These are phyloP conservation scores for Yamadazyma friedrichii DNA, from an alignment of 1,139 yeast genomes.

Conservation along the genomic window DNA sequence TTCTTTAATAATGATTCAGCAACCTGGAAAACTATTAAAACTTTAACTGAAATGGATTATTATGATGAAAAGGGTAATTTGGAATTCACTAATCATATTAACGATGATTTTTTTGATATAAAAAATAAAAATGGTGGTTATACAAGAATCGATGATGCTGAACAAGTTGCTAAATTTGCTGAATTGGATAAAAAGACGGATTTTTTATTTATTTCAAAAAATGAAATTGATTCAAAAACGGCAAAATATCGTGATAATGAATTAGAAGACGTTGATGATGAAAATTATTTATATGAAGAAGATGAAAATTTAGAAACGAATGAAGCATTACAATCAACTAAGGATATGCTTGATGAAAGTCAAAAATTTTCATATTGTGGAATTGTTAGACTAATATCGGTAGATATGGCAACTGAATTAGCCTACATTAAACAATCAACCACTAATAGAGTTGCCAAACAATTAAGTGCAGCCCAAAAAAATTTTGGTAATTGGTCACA, in stretches of 20 bases:
- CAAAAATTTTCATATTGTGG: constrained; percentile 95
- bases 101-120: constrained; percentile 22
- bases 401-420: constrained; percentile 78
- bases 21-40: constrained; percentile 56
- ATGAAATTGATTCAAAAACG: constrained; percentile 13
- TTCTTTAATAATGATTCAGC: constrained; percentile 31
- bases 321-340: constrained; percentile 76
- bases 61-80: constrained; percentile 53
- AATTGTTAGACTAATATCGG: constrained; percentile 68
- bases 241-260: constrained; percentile 16
- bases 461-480: constrained; percentile 69
- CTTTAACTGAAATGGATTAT: constrained; percentile 48
- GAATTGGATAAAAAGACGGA: constrained; percentile 81
- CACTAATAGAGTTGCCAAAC: constrained; percentile 53
- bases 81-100: constrained; percentile 28
- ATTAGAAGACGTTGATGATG: constrained; percentile 21
- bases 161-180: constrained; percentile 76
- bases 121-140: constrained; percentile 53
- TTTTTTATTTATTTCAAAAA: constrained; percentile 53
- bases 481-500: constrained; percentile 86
- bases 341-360: constrained; percentile 73
- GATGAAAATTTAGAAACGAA: constrained; percentile 48
- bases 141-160: constrained; percentile 85
- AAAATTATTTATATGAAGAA: constrained; percentile 20
- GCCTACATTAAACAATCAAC: constrained; percentile 58